phyloP scores from a whole-genome alignment of 2,329 filamentous ascomycete species.

The Drechslera avenae region DNA sequence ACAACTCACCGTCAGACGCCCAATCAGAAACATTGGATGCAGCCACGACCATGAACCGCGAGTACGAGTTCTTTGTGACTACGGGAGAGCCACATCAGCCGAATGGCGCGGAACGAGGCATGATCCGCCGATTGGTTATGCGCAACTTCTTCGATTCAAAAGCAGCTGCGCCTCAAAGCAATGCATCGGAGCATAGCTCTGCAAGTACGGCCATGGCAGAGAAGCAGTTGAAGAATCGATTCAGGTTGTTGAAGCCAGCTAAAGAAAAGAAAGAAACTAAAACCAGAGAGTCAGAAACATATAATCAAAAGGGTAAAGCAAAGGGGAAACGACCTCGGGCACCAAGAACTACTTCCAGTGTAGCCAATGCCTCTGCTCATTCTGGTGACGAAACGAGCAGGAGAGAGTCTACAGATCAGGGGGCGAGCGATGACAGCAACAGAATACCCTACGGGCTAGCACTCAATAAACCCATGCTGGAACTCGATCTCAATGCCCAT shows the following conservation, averaged over 20 bases:
- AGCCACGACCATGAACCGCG: conserved; percentile 12
- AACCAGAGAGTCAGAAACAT: not conserved
- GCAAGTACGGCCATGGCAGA: conserved; percentile 28
- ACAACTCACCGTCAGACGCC: not conserved
- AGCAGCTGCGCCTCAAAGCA: conserved; percentile 5
- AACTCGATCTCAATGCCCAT: conserved; percentile 17
- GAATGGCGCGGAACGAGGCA: conserved; percentile 24
- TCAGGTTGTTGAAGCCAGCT: conserved; percentile 17
- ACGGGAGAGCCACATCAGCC: conserved; percentile 31
- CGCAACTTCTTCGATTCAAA: conserved; percentile 35
- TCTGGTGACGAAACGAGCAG: not conserved
- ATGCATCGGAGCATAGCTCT: conserved; percentile 24
- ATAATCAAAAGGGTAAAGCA: not conserved
- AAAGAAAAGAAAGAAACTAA: not conserved
- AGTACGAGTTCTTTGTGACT: conserved; percentile 38
- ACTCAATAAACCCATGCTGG: not conserved
- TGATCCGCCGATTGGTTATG: conserved; percentile 36
- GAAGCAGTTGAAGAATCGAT: conserved; percentile 27
- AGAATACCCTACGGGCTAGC: not conserved
- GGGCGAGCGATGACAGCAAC: not conserved
- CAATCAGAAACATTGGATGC: not conserved
- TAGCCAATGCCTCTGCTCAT: not conserved
- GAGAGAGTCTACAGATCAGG: too few relatives aligned
- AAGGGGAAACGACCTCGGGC: not conserved
- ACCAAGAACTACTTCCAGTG: not conserved